Evolutionary conservation across 805 yeast species (phyloP).

Genomic region (Ogataea trehalophila): DNA sequence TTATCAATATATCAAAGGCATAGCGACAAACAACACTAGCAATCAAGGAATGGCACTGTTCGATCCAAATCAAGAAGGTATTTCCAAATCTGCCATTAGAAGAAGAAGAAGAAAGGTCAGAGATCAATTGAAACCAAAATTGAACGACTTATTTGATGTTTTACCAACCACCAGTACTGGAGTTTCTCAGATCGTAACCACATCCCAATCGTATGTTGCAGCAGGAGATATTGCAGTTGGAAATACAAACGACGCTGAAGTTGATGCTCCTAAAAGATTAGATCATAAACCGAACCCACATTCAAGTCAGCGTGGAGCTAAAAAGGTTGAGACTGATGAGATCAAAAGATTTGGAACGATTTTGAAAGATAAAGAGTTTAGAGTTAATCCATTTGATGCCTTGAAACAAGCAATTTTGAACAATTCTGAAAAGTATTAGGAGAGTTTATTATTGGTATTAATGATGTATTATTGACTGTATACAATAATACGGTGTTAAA

Average conservation of each 20-base stretch:
- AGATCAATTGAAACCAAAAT: constrained; percentile 61
- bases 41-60: background rate
- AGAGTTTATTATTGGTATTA: background rate
- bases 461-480: too few species aligned
- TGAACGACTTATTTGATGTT: constrained; percentile 56
- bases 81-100: constrained; percentile 63
- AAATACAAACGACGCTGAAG: background rate
- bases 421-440: constrained; percentile 16
- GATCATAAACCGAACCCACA: constrained; percentile 33
- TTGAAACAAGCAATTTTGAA: constrained; percentile 52
- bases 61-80: constrained; percentile 36
- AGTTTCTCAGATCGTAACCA: constrained; percentile 8
- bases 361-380: constrained; percentile 49
- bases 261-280: constrained; percentile 22
- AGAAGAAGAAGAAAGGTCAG: constrained; percentile 58
- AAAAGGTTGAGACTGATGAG: constrained; percentile 53
- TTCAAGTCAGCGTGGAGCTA: constrained; percentile 37
- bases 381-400: constrained; percentile 59
- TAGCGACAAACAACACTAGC: too few species aligned
- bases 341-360: constrained; percentile 53
- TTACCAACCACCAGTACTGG: constrained; percentile 37
- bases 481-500: too few species aligned
- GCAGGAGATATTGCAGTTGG: constrained; percentile 16
- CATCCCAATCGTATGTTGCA: constrained; percentile 8
- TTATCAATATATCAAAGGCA: background rate